Conservation (phyloP, 2,329 filamentous ascomycete species). For the Aspergillus hiratsukae region DNA sequence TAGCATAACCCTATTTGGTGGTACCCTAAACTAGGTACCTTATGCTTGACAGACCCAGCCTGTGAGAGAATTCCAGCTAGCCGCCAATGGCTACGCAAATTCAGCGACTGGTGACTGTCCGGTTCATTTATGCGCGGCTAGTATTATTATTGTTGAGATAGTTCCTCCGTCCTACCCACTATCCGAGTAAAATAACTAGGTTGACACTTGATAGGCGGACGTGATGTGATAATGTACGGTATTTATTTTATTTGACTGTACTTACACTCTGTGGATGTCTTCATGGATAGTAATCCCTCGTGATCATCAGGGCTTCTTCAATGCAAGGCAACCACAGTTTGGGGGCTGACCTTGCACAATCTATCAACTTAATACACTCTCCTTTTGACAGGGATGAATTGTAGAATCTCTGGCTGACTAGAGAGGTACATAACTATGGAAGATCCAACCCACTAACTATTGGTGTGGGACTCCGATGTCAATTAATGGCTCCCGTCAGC, state of each 20-base stretch:
- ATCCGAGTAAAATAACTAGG: background rate
- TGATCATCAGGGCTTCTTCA: conserved; percentile 6
- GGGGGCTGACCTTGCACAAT: background rate
- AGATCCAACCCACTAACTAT: background rate
- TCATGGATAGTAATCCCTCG: background rate
- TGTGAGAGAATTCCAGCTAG: conserved; percentile 13
- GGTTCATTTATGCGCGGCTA: background rate
- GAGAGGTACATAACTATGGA: background rate
- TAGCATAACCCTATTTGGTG: background rate
- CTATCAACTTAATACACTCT: background rate
- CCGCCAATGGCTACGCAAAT: conserved; percentile 18
- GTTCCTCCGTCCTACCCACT: background rate
- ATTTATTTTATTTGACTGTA: background rate
- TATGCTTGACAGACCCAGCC: background rate
- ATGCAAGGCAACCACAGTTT: background rate
- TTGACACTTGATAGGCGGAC: background rate
- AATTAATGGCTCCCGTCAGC: background rate
- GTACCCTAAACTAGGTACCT: background rate
- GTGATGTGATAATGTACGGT: background rate
- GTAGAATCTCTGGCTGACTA: background rate
- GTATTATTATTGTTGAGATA: background rate
- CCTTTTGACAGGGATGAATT: too few species aligned
- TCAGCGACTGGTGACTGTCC: background rate
- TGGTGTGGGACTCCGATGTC: background rate
- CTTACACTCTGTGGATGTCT: background rate